These are phyloP conservation scores for Ilex aquifolium DNA, from an alignment of 257 asterid species.

Conservation along the genomic window DNA sequence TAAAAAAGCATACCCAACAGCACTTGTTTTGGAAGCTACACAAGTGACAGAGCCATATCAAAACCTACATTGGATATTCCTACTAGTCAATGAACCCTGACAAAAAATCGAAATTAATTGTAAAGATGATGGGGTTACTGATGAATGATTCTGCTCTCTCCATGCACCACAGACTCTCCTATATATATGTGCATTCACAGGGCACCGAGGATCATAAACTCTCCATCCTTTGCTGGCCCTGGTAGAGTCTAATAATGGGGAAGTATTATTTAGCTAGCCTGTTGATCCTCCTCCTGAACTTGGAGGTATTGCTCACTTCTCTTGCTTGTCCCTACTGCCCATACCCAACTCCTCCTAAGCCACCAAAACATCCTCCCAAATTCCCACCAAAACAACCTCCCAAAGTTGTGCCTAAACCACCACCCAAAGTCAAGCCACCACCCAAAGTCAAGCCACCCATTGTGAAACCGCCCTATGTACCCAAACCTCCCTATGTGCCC, in stretches of 20 bases:
- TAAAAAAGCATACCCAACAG: constrained; percentile 9
- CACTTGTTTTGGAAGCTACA: constrained; percentile 20
- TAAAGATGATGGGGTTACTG: neutral
- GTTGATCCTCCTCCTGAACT: constrained; percentile 36
- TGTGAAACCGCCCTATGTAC: constrained; percentile 3
- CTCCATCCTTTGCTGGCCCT: neutral
- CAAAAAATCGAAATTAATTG: neutral
- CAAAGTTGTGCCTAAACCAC: constrained; percentile 11
- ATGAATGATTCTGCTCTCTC: neutral
- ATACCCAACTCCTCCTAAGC: constrained; percentile 35
- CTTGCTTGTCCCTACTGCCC: constrained; percentile 58
- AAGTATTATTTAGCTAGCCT: constrained; percentile 9
- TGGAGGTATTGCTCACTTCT: constrained; percentile 33
- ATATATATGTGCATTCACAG: neutral
- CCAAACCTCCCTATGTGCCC: neutral
- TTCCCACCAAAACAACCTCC: constrained; percentile 28
- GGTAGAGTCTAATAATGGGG: constrained; percentile 24
- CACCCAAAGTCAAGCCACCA: neutral
- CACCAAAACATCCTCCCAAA: constrained; percentile 17
- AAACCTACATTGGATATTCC: too few relatives aligned
- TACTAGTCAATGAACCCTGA: constrained; percentile 4
- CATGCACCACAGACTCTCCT: too few relatives aligned
- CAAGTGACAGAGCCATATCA: neutral
- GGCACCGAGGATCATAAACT: neutral
- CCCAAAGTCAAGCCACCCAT: constrained; percentile 18